These are phyloP conservation scores for Ophiostoma tasmaniense DNA, from an alignment of 2,329 filamentous ascomycete genomes.

Conservation along the genomic window DNA sequence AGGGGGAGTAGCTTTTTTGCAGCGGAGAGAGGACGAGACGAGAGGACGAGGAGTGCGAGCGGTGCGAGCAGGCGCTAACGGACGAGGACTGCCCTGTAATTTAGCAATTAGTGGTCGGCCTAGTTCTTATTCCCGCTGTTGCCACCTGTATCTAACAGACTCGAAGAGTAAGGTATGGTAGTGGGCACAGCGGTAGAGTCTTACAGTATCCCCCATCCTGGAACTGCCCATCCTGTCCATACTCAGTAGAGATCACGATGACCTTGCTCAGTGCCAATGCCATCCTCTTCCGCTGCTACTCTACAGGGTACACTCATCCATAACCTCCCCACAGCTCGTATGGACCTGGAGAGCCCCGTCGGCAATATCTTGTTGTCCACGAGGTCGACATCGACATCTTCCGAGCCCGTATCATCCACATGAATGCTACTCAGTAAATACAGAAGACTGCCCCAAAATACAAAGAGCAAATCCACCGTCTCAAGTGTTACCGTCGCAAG, in stretches of 20 bases:
- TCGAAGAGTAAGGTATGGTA: background rate
- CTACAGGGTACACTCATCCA: background rate
- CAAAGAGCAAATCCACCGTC: background rate
- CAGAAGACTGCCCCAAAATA: background rate
- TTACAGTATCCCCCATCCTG: background rate
- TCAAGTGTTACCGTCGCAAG: conserved; percentile 14
- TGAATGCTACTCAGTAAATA: background rate
- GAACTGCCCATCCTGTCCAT: background rate
- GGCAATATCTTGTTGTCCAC: background rate
- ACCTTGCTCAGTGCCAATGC: background rate
- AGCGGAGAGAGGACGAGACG: background rate
- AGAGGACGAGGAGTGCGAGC: background rate
- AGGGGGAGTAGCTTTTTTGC: too few species aligned
- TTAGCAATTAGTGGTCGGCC: background rate
- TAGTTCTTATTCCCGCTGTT: background rate
- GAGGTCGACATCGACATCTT: background rate
- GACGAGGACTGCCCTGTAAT: background rate
- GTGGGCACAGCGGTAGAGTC: background rate
- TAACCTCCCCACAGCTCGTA: background rate
- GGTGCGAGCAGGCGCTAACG: background rate
- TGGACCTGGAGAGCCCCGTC: background rate
- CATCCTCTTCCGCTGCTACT: background rate
- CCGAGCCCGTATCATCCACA: background rate
- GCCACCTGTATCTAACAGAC: background rate
- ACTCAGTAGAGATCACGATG: background rate